Base-by-base conservation (phyloP, 1,284 basidiomycete genomes). In the Lentinus polychrous region DNA sequence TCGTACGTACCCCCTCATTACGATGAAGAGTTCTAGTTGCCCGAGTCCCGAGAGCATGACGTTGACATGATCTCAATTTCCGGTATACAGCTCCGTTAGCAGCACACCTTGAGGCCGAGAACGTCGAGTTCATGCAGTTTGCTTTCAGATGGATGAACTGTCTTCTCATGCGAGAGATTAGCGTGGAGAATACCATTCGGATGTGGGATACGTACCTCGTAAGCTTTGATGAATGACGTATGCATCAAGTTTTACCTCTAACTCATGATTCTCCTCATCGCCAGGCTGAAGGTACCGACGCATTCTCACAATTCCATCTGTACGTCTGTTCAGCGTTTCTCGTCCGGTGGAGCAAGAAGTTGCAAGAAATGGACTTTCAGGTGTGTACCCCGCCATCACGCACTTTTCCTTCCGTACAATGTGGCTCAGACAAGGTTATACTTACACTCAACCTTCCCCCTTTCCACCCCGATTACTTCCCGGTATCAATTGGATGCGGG, bases 201-300 rank as follows among this genome's bases (percentile, higher is more conserved):
- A 97, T 97, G 94, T 98, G 94, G 94, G 94, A 98, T 65, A 96
- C 94, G 7, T 98, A 98, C 67, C 69, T 97, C 59, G 94, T 96
- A 52, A 51, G 90, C 27, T 10, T 67, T 20, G 27, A 20, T 55
- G 23, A 40, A 39, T 18, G 18, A 38, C 33, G 38, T 45, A 36
- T 23, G 41, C 18, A 41, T 23, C 18, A 8, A n/a, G 20, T 14
- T 48, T 31, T 36, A 32, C 42, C 23, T 11, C 24, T 40, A 15
- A 33, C 12, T 22, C 24, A 8, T 1, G 36, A 4, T 20, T 39
- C 10, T 32, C 15, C 33, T 37, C 22, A 32, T 41, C 38, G 34
- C 20, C 40, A 96, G 94, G 86, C 93, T 17, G 94, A 97, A 69
- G 94, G 94, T 3, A 75, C 91, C 1, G 92, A 97, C 56, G 92